Conservation (phyloP, 768 basidiomycete species). For the Podaxis carcinomalis region DNA sequence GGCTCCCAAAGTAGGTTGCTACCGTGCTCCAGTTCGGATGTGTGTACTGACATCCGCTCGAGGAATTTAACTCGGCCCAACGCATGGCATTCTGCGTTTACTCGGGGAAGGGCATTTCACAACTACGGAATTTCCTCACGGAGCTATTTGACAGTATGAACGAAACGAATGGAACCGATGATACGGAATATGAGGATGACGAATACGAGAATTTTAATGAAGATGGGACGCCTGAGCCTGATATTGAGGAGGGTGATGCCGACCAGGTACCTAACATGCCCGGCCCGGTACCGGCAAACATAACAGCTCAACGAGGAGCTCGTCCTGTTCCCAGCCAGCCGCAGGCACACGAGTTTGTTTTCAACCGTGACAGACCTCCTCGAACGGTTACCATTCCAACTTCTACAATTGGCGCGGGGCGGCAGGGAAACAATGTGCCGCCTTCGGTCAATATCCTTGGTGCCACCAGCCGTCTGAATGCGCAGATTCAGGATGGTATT, state of each 20-base stretch:
- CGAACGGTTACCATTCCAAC: conserved; percentile 24
- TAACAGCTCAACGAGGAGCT: conserved; percentile 13
- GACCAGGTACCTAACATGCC: conserved; percentile 20
- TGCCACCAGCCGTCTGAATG: conserved; percentile 31
- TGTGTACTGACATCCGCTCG: conserved; percentile 6
- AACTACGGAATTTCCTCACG: conserved; percentile 75
- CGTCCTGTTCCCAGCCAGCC: conserved; percentile 14
- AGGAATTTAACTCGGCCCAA: conserved; percentile 93
- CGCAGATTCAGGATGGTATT: conserved; percentile 25
- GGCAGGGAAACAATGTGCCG: conserved; percentile 15
- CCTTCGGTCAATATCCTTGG: conserved; percentile 29
- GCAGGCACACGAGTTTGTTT: conserved; percentile 29
- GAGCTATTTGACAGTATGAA: conserved; percentile 74
- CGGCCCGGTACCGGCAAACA: conserved; percentile 19
- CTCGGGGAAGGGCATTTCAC: conserved; percentile 85
- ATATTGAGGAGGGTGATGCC: conserved; percentile 29
- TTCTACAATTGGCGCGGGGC: conserved; percentile 16
- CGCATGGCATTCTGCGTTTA: conserved; percentile 93
- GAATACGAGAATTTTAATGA: conserved; percentile 47
- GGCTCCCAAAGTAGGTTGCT: conserved; percentile 68
- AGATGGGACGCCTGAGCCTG: conserved; percentile 43
- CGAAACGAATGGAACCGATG: conserved; percentile 66
- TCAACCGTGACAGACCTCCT: conserved; percentile 28
- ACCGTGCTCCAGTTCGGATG: conserved; percentile 3
- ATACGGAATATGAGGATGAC: conserved; percentile 61